Conservation (phyloP, 2,329 filamentous ascomycete species). For the Aspergillus sp. region DNA sequence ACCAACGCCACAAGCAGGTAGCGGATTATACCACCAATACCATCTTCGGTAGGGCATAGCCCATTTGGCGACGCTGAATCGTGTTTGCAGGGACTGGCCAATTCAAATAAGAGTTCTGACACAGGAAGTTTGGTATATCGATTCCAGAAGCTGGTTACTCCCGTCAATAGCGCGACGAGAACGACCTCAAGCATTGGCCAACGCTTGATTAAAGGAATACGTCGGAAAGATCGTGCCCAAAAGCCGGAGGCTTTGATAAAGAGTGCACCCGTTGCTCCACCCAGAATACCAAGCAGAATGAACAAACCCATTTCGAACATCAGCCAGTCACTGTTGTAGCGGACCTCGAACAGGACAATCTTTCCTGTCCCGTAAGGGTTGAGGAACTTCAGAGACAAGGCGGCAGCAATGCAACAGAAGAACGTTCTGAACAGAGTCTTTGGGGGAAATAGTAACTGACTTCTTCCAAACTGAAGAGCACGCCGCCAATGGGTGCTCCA, state of each 20-base stretch:
- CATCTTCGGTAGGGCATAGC: conserved; percentile 69
- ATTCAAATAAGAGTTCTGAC: conserved; percentile 81
- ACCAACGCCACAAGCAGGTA: conserved; percentile 74
- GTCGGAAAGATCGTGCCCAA: conserved; percentile 87
- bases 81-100: conserved; percentile 77
- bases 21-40: conserved; percentile 72
- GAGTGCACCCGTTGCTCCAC: conserved; percentile 77
- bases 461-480: conserved; percentile 90
- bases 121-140: conserved; percentile 82
- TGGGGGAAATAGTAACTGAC: conserved; percentile 91
- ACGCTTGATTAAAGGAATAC: conserved; percentile 72
- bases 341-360: conserved; percentile 93
- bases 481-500: conserved; percentile 82
- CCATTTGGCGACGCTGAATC: conserved; percentile 65
- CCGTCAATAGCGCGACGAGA: conserved; percentile 80
- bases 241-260: conserved; percentile 94
- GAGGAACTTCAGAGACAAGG: conserved; percentile 85
- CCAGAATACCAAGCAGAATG: conserved; percentile 77
- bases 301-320: conserved; percentile 87
- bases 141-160: conserved; percentile 89
- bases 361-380: conserved; percentile 96
- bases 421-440: conserved; percentile 97
- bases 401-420: conserved; percentile 92
- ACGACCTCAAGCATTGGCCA: conserved; percentile 84
- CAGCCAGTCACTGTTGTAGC: conserved; percentile 86